These are phyloP conservation scores for Trichoderma semiorbis DNA, from an alignment of 2,329 filamentous ascomycete species.

Conservation along the genomic window DNA sequence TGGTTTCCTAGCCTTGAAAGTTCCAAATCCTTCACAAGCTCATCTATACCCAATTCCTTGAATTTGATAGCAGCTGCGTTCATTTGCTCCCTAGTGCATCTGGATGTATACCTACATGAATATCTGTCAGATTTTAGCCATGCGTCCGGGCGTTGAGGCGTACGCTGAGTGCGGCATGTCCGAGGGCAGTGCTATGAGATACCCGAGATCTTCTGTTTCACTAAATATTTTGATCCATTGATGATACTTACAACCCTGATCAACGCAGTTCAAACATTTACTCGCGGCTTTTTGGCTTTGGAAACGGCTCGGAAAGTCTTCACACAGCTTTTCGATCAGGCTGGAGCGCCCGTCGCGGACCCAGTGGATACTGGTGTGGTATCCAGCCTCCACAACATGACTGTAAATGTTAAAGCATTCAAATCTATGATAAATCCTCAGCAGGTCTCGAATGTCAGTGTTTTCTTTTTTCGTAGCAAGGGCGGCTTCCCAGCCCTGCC, in stretches of 20 bases:
- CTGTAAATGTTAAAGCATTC: not conserved
- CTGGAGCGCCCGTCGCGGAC: not conserved
- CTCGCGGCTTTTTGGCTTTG: not conserved
- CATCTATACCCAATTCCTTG: not conserved
- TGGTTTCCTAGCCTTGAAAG: not conserved
- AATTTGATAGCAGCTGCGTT: not conserved
- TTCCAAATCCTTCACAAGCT: not conserved
- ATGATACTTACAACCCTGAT: not conserved
- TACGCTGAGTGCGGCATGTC: not conserved
- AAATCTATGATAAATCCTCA: not conserved
- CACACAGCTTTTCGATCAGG: not conserved
- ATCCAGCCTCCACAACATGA: not conserved
- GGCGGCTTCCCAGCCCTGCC: not conserved
- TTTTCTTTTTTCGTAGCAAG: not conserved
- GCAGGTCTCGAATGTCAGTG: not conserved
- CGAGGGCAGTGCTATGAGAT: not conserved
- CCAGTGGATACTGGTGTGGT: not conserved
- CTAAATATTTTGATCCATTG: not conserved
- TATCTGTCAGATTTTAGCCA: not conserved
- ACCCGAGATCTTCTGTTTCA: not conserved
- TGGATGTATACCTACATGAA: not conserved
- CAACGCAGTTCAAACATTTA: not conserved
- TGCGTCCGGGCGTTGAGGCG: not conserved
- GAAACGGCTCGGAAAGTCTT: not conserved
- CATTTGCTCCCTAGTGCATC: not conserved